Evolutionary conservation across 345 rosid species (phyloP).

Genomic region (Passiflora organensis): DNA sequence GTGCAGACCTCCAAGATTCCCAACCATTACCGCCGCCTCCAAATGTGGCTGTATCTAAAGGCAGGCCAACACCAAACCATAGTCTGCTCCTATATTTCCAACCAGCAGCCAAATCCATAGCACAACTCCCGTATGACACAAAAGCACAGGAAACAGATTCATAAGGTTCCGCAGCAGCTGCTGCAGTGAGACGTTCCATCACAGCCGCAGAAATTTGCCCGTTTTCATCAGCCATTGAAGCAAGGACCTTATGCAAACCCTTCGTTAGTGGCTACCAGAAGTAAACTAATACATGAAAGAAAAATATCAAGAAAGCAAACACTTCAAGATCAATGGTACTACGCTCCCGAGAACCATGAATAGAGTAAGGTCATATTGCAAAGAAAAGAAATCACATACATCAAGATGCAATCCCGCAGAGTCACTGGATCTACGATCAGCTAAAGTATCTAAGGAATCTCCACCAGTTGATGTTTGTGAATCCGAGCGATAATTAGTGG

Average conservation of each 20-base stretch:
- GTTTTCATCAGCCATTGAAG: constrained; percentile 97
- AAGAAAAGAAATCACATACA: constrained; percentile 42
- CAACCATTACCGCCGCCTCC: constrained; percentile 97
- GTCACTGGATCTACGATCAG: constrained; percentile 58
- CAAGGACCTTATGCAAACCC: constrained; percentile 60
- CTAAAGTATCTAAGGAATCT: constrained; percentile 53
- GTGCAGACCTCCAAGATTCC: constrained; percentile 76
- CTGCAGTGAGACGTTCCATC: constrained; percentile 97
- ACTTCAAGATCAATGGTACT: neutral
- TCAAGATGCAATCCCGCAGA: constrained; percentile 74
- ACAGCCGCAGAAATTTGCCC: constrained; percentile 84
- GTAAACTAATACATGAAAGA: constrained; percentile 12
- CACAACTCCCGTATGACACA: constrained; percentile 96
- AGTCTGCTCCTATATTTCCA: constrained; percentile 97
- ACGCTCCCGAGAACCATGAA: neutral
- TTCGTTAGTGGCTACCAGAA: constrained; percentile 11
- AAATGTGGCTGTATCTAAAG: constrained; percentile 52
- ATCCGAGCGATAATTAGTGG: constrained; percentile 45
- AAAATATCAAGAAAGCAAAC: constrained; percentile 12
- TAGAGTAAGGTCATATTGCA: constrained; percentile 1
- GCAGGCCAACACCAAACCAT: constrained; percentile 92
- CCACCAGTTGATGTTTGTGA: constrained; percentile 33
- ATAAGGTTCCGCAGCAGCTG: constrained; percentile 96
- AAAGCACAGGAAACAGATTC: constrained; percentile 96
- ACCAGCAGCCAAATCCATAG: constrained; percentile 87